A percentile compares a stretch with the other conserved stretches of the same genome.
phyloP scores from a whole-genome alignment of 2,329 filamentous ascomycete species.

The Aureobasidium sp. region DNA sequence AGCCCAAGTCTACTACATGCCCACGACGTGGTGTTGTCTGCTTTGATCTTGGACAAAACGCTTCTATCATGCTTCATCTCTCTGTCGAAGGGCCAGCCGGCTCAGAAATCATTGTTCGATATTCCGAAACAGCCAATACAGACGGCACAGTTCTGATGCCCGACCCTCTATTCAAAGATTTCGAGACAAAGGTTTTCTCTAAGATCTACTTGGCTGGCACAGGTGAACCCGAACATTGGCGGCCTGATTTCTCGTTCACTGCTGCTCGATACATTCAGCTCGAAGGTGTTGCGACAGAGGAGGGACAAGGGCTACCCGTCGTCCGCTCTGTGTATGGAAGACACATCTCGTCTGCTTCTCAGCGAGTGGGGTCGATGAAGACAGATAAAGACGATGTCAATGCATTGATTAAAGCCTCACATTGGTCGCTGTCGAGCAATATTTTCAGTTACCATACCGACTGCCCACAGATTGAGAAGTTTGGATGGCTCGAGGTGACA shows the following conservation, averaged over 20 bases:
- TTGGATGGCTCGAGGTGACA: constrained; percentile 41
- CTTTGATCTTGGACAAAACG: constrained; percentile 28
- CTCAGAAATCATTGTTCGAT: constrained; percentile 24
- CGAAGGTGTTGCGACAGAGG: constrained; percentile 27
- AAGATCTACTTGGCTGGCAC: constrained; percentile 28
- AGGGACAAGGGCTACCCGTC: constrained; percentile 22
- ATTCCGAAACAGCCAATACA: constrained; percentile 25
- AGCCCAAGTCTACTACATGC: constrained; percentile 19
- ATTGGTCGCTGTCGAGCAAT: constrained; percentile 37
- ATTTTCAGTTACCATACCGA: constrained; percentile 41
- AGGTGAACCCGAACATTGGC: constrained; percentile 25
- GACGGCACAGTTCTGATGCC: constrained; percentile 31
- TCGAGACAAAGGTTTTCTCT: constrained; percentile 31
- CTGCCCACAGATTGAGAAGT: constrained; percentile 38
- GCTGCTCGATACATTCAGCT: constrained; percentile 35
- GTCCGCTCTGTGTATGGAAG: constrained; percentile 28
- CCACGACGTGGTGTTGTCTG: constrained; percentile 21
- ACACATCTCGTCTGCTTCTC: constrained; percentile 32
- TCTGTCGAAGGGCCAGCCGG: constrained; percentile 21
- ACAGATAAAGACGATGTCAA: constrained; percentile 35
- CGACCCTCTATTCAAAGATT: constrained; percentile 31
- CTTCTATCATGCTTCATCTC: constrained; percentile 26
- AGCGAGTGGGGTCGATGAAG: constrained; percentile 28
- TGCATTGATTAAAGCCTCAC: constrained; percentile 34
- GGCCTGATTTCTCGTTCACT: constrained; percentile 35